Conservation (phyloP, 2,329 filamentous ascomycete species). For the Passalora sequoiae region DNA sequence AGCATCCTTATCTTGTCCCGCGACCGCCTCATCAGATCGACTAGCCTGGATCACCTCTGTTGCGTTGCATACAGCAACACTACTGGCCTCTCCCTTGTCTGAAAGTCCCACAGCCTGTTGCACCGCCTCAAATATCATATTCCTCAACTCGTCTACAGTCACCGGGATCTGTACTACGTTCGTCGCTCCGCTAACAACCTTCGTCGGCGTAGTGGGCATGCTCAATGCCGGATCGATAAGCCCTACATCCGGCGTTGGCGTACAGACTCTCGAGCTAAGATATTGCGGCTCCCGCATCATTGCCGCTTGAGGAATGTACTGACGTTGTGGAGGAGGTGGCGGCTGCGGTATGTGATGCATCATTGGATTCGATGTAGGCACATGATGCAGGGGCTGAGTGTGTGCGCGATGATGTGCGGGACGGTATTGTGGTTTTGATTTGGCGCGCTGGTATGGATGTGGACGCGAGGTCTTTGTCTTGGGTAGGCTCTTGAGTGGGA, state of each 20-base stretch:
- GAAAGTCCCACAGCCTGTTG: slow-evolving; percentile 13
- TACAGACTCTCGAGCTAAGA: slow-evolving; percentile 21
- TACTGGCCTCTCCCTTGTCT: slow-evolving; percentile 6
- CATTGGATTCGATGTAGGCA: slow-evolving; percentile 19
- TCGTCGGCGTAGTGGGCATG: slow-evolving; percentile 3
- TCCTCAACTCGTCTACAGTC: slow-evolving; percentile 21
- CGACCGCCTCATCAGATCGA: too few relatives aligned
- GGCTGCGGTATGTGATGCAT: slow-evolving; percentile 7
- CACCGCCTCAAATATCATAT: slow-evolving; percentile 20
- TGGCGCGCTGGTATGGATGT: slow-evolving; percentile 13
- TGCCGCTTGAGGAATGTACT: slow-evolving; percentile 7
- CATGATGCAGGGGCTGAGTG: slow-evolving; percentile 14
- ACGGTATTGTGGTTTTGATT: slow-evolving; percentile 5
- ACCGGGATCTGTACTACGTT: slow-evolving; percentile 13
- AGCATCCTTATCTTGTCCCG: neutral
- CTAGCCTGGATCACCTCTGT: too few relatives aligned
- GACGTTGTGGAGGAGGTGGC: too few relatives aligned
- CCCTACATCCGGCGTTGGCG: slow-evolving; percentile 15
- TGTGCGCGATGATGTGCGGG: slow-evolving; percentile 11
- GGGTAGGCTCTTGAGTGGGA: slow-evolving; percentile 14
- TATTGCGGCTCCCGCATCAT: slow-evolving; percentile 11
- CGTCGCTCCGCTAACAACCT: slow-evolving; percentile 2
- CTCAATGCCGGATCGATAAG: slow-evolving; percentile 20
- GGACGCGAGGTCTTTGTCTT: slow-evolving; percentile 14
- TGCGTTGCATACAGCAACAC: too few relatives aligned